A percentile compares a stretch with the other conserved stretches of the same genome.
These are phyloP conservation scores for Tardiomyces digboiensis DNA, from an alignment of 1,139 yeast species.

Conservation along the genomic window DNA sequence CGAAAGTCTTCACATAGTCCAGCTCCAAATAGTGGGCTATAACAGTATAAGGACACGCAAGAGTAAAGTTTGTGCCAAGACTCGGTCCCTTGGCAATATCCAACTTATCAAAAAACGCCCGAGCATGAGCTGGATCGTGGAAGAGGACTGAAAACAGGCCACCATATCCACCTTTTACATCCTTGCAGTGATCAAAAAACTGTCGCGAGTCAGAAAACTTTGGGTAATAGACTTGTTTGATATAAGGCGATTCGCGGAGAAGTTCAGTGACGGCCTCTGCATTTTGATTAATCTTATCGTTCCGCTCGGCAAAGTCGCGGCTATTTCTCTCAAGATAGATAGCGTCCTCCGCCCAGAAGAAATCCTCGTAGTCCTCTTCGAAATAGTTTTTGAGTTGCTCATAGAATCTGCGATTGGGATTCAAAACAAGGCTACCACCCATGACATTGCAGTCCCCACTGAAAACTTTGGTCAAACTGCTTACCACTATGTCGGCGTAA, in stretches of 20 bases:
- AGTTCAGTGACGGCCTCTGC: conserved; percentile 44
- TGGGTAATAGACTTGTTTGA: conserved; percentile 69
- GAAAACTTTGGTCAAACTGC: conserved; percentile 85
- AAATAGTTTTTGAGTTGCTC: conserved; percentile 40
- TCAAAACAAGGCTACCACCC: conserved; percentile 85
- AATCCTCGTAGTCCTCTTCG: conserved; percentile 55
- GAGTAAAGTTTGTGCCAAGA: conserved; percentile 86
- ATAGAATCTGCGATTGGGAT: conserved; percentile 54
- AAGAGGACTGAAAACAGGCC: conserved; percentile 79
- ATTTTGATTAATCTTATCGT: conserved; percentile 55
- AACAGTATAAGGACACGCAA: conserved; percentile 86
- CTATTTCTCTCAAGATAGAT: conserved; percentile 88
- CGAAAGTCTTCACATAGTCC: conserved; percentile 76
- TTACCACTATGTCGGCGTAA: conserved; percentile 74
- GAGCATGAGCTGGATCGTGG: conserved; percentile 55
- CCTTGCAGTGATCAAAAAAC: conserved; percentile 64
- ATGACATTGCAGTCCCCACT: conserved; percentile 93
- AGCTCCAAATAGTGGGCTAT: conserved; percentile 83
- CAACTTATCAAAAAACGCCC: conserved; percentile 63
- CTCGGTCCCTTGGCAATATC: conserved; percentile 88
- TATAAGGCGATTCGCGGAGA: conserved; percentile 26
- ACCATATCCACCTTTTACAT: conserved; percentile 81
- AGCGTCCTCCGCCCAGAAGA: conserved; percentile 91
- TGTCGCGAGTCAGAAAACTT: conserved; percentile 40
- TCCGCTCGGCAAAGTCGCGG: conserved; percentile 71